phyloP scores from a whole-genome alignment of 2,329 filamentous ascomycete genomes.

The Fusarium agapanthi region DNA sequence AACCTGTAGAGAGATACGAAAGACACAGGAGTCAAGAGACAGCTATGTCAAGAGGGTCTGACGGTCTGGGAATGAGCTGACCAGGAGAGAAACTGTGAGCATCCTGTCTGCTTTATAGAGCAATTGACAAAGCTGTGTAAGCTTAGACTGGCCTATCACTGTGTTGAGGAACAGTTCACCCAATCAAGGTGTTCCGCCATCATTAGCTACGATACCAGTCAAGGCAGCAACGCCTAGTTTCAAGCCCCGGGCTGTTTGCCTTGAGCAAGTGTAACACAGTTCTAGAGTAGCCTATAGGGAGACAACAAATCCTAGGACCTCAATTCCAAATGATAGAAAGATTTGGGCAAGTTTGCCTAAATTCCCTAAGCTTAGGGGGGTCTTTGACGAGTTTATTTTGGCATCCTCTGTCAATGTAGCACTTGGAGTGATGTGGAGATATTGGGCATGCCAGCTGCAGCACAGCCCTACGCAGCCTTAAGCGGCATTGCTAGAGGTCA shows the following conservation, averaged over 20 bases:
- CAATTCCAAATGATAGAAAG: neutral
- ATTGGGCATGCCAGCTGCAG: neutral
- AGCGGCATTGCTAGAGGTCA: neutral
- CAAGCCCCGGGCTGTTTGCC: constrained; percentile 1
- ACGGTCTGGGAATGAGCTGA: neutral
- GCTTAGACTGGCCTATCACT: neutral
- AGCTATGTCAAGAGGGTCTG: neutral
- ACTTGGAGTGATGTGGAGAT: neutral
- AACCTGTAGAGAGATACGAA: neutral
- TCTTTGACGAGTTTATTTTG: neutral
- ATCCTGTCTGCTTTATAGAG: constrained; percentile 19
- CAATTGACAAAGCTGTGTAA: neutral
- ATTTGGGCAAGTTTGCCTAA: neutral
- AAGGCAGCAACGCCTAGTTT: constrained; percentile 28
- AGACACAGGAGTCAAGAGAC: neutral
- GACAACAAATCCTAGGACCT: neutral
- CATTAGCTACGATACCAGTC: neutral
- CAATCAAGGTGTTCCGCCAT: neutral
- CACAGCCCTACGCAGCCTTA: constrained; percentile 5
- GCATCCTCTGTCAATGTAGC: neutral
- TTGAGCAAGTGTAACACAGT: neutral
- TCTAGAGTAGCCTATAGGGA: neutral
- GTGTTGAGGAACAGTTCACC: neutral
- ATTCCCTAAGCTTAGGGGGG: neutral
- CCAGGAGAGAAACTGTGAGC: neutral